These are phyloP conservation scores for Mycena olivaceomarginata DNA, from an alignment of 768 basidiomycete genomes.

Conservation along the genomic window DNA sequence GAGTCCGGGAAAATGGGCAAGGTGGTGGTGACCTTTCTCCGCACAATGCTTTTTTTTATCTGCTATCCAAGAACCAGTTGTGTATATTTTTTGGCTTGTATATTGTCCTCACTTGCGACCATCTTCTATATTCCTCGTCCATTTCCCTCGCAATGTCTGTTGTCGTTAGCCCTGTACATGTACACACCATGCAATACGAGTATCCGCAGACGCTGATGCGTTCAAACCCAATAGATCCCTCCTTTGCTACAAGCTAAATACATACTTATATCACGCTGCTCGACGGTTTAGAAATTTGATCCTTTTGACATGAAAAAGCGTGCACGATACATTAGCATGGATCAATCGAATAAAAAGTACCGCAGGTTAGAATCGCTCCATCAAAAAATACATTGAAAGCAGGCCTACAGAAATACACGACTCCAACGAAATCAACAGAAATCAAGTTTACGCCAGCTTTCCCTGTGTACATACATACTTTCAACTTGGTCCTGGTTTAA, in stretches of 20 bases:
- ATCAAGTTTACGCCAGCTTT: neutral
- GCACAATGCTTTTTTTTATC: neutral
- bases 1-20: slow-evolving; percentile 73
- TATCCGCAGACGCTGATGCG: no score
- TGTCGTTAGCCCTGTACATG: neutral
- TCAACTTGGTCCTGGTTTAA: neutral
- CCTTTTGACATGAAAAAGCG: no score
- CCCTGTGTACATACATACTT: neutral
- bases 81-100: slow-evolving; percentile 5
- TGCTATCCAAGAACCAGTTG: neutral
- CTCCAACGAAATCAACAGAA: neutral
- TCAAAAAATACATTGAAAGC: no score
- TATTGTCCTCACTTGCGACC: neutral
- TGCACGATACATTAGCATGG: no score
- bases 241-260: no score
- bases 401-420: no score
- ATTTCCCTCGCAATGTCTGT: slow-evolving; percentile 9
- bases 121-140: neutral
- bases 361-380: no score
- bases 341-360: no score
- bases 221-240: no score
- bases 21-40: slow-evolving; percentile 66
- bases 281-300: no score
- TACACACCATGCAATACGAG: no score
- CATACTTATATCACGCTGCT: no score